Evolutionary conservation across 768 basidiomycete genomes (phyloP), one percentile per base, ranked within the genome.

Genomic region (Lactifluus volemus): DNA sequence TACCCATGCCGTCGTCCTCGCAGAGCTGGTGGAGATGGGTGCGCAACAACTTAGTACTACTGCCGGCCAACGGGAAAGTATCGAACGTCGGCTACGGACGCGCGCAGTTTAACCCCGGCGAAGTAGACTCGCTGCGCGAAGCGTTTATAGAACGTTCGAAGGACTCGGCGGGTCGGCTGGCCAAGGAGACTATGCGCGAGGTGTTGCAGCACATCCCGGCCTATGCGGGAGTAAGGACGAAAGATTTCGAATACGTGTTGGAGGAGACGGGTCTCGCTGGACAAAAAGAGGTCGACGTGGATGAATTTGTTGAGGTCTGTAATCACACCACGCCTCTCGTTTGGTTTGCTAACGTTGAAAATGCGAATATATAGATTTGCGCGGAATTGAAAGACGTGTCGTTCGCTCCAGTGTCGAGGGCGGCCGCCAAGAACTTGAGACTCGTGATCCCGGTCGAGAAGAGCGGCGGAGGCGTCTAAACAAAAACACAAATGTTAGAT

Each of bases 261-360:
- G 79, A 79, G 58, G 85, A 88, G 70, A 85, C 88, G 62, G 93
- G 89, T 4, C 83, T 89, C 71, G 73, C 76, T 52, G 72, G 73
- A 21, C 76, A 78, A 67, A 72, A 73, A 32, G 79, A 80, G 30
- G 73, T 97, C 50, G 83, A 85, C 63, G 84, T 92, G 67, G 89
- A 95, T 65, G 89, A 91, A 69, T 95, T 95, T 71, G 77, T 94
- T 52, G 92, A 95, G 82, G 90, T 90, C 65, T 14, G 84, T 74
- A 15, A 25, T 25, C 25, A 25, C 25, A 25, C 25, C 25, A 25
- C 25, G 30, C 21, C n/a, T 30, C 15, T 15, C 19, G 32, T 55
- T 44, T 44, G 44, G 32, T 50, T 62, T 17, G 51, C 25, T 56
- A 36, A 54, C 30, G 17, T 4, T 60, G 19, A 49, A 11, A 25